Base-by-base conservation (phyloP, 306 rosid species). In the Luffa acutangula region DNA sequence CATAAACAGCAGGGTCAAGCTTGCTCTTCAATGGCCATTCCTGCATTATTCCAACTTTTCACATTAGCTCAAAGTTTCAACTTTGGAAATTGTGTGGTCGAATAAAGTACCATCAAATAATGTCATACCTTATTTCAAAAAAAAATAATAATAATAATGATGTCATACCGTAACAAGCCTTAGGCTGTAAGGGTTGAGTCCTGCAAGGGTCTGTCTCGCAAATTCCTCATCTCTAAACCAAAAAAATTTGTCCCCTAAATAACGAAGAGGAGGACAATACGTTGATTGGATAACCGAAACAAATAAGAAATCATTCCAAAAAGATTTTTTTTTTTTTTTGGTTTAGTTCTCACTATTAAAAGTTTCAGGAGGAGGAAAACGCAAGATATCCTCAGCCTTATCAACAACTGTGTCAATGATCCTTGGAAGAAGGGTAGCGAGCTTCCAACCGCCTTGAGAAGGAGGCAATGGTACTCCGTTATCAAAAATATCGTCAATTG, bases 11-110 rank as follows among this genome's bases (percentile, higher is more conserved):
- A 0, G 97, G 97, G 51, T 94, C 93, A 21, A 92, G 86, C 64
- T 86, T 78, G 84, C 98, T 94, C 80, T 86, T 90, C 85, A 94
- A 25, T 76, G 98, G 98, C 98, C 98, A 95, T 86, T 95, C 95
- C 98, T 91, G 64, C 78, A 80, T 8, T 51, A 62, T 21, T 59
- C 0, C 36, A 48, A 72, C 36, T 48, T 49, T 43, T 25, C 41
- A 72, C 3, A 37, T 70, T 42, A 42, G 52, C 7, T 64, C 33
- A 25, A 25, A 0, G 31, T 25, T 25, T 0, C 31, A 25, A 25
- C 31, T 25, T 25, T 25, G 31, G 31, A 25, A 25, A 25, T 25
- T 25, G 31, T 25, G 31, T 25, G 31, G 31, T 25, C 1, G 31
- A 25, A 25, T 25, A 25, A 25, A 25, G 31, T 25, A 25, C 31